Evolutionary conservation across 345 rosid species (phyloP), one percentile per base, ranked within the genome.

Genomic region (Salix caprea): DNA sequence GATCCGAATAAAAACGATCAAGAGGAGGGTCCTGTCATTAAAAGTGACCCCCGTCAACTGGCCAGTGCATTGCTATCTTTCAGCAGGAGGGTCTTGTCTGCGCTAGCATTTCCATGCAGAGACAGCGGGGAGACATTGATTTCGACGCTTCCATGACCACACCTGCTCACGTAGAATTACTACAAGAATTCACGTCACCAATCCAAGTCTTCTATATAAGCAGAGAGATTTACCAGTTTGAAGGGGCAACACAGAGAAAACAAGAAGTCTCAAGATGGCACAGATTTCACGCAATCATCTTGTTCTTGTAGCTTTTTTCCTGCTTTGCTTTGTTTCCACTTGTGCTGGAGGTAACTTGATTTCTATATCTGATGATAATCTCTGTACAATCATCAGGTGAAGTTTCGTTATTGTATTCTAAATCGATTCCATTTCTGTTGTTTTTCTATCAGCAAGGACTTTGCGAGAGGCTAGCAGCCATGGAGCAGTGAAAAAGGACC

Each of bases 41-140:
- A 58, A 9, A 58, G 64, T 58, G 64, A 58, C 28, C 64, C 64
- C 26, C 64, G 11, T 11, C 12, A 58, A n/a, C 64, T 58, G 64
- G 24, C n/a, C n/a, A n/a, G n/a, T 58, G 9, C 14, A 62, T 54
- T 23, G 42, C 56, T 14, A 36, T 44, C 18, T 62, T 70, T 32
- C 60, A 48, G 13, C 0, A 65, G 32, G 26, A 66, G 46, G 61
- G 58, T 72, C 65, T 40, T 69, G 71, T 69, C 74, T 81, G 15
- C 16, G 74, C 72, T 30, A 46, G 78, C 75, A 42, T 67, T 81
- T 73, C 76, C 79, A 83, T 78, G 82, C 77, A 62, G 26, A 73
- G 87, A 82, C 87, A 82, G 67, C 48, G 54, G 70, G 7, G 78
- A 81, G 84, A 84, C 89, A 86, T 40, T 77, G 90, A 88, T 64